A percentile compares a stretch with the other conserved stretches of the same genome.
Evolutionary conservation across 768 basidiomycete genomes (phyloP).

Genomic region (Kwoniella sp.): DNA sequence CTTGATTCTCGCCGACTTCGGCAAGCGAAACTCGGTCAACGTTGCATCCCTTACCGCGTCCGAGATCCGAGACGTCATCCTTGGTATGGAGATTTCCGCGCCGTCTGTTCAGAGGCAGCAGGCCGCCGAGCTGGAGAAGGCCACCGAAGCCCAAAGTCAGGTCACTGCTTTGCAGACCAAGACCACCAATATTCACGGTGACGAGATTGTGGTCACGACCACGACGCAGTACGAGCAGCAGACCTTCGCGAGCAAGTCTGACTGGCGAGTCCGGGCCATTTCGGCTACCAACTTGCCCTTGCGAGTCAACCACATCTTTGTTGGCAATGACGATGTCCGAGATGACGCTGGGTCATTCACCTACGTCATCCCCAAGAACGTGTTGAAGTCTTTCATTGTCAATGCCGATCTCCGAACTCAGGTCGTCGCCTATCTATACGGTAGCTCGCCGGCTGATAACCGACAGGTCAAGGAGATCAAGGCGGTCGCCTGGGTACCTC

Average conservation of each 20-base stretch:
- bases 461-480: conserved; percentile 98
- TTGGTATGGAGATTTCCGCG: conserved; percentile 85
- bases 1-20: conserved; percentile 88
- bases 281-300: conserved; percentile 93
- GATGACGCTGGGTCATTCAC: conserved; percentile 93
- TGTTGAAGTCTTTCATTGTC: conserved; percentile 86
- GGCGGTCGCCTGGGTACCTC: conserved; percentile 91
- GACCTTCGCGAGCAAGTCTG: conserved; percentile 98
- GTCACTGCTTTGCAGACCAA: conserved; percentile 95
- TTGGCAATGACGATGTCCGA: conserved; percentile 98
- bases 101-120: conserved; percentile 77
- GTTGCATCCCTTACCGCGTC: conserved; percentile 93
- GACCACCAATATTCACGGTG: conserved; percentile 96
- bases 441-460: conserved; percentile 88
- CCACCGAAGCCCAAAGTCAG: conserved; percentile 85
- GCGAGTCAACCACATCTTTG: conserved; percentile 96
- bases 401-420: conserved; percentile 93
- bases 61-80: conserved; percentile 95
- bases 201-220: conserved; percentile 89
- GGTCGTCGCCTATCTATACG: conserved; percentile 90
- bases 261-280: conserved; percentile 98
- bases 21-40: conserved; percentile 97
- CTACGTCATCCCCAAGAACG: conserved; percentile 94
- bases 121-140: conserved; percentile 98
- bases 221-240: conserved; percentile 98